Evolutionary conservation across 805 yeast species (phyloP).

Genomic region (Candida odintsovae): DNA sequence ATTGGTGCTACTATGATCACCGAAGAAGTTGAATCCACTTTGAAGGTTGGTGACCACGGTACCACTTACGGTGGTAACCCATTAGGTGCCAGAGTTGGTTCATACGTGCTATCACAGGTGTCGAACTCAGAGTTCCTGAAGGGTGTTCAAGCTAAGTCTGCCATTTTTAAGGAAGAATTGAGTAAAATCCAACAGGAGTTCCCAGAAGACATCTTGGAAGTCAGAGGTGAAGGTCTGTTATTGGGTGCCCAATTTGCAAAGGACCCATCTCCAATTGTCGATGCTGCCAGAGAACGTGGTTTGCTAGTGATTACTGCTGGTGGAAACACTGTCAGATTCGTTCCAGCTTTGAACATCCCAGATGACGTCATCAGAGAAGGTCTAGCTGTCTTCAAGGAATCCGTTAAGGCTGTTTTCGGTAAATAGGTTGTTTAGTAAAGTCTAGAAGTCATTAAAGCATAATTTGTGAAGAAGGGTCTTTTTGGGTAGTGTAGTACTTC

Average conservation of each 20-base stretch:
- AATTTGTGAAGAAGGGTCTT: too few species aligned
- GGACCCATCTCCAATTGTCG: constrained; percentile 59
- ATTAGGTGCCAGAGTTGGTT: constrained; percentile 76
- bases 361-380: constrained; percentile 68
- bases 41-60: constrained; percentile 94
- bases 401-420: constrained; percentile 32
- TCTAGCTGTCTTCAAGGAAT: constrained; percentile 56
- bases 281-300: constrained; percentile 71
- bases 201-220: constrained; percentile 56
- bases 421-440: too few species aligned
- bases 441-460: too few species aligned
- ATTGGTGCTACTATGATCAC: constrained; percentile 90
- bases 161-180: constrained; percentile 46
- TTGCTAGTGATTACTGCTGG: constrained; percentile 88
- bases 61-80: constrained; percentile 98
- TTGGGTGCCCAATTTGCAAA: constrained; percentile 74
- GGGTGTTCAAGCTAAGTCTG: constrained; percentile 56
- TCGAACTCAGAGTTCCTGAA: constrained; percentile 54
- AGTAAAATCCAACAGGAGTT: constrained; percentile 44
- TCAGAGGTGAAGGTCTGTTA: constrained; percentile 86
- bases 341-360: constrained; percentile 85
- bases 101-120: constrained; percentile 66
- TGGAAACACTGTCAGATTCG: constrained; percentile 80
- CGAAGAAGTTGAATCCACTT: constrained; percentile 63
- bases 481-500: too few species aligned